These are phyloP conservation scores for Diplodia corticola DNA, from an alignment of 2,329 filamentous ascomycete species.

Conservation along the genomic window DNA sequence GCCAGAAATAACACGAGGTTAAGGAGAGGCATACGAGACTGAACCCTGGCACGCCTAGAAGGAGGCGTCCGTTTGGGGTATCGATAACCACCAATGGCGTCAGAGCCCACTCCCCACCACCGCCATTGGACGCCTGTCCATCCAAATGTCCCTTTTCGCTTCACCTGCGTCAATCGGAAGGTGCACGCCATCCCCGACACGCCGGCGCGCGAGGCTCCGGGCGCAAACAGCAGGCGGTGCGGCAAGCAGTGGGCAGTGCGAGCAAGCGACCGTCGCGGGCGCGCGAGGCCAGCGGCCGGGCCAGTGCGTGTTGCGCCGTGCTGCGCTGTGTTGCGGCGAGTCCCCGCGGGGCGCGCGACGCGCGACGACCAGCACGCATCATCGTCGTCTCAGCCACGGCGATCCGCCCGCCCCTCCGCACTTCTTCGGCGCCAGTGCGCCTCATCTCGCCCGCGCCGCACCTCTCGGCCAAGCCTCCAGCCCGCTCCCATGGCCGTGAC, in stretches of 20 bases:
- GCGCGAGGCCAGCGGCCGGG: background rate
- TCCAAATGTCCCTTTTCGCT: background rate
- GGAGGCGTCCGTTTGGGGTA: constrained; percentile 11
- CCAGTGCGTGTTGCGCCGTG: background rate
- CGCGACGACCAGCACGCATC: background rate
- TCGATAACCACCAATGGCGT: constrained; percentile 15
- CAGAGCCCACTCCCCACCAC: constrained; percentile 2
- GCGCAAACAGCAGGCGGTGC: too few relatives aligned
- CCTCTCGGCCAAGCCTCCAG: background rate
- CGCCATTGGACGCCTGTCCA: background rate
- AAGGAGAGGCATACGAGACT: constrained; percentile 8
- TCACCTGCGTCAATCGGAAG: background rate
- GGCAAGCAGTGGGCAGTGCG: background rate
- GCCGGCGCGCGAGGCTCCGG: too few relatives aligned
- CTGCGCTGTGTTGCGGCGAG: too few relatives aligned
- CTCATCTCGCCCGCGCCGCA: constrained; percentile 5
- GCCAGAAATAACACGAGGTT: constrained; percentile 14
- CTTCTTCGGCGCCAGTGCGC: constrained; percentile 9
- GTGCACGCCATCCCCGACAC: background rate
- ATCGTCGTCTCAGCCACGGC: background rate
- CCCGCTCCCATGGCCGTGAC: constrained; percentile 15
- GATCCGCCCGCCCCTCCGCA: constrained; percentile 15
- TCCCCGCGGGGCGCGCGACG: too few relatives aligned
- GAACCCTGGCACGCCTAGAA: constrained; percentile 5
- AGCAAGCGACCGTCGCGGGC: background rate